Percentiles rank a stretch among this genome's conserved stretches.
phyloP scores from a whole-genome alignment of 176 grass and related monocot genomes.

The Eleusine indica region DNA sequence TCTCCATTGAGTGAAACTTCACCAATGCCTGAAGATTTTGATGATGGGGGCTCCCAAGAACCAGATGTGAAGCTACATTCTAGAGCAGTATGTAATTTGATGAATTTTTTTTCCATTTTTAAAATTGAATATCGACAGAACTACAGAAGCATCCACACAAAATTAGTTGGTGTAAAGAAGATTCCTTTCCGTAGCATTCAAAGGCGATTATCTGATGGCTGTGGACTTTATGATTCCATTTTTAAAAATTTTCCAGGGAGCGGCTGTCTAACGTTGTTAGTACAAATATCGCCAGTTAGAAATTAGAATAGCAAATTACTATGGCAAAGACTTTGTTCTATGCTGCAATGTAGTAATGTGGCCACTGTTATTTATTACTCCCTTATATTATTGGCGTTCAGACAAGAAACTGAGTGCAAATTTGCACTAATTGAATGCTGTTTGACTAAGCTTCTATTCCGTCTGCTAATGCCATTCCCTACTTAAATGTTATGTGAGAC shows the following conservation, averaged over 20 bases:
- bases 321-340: conserved; percentile 16
- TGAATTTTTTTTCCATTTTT: conserved; percentile 29
- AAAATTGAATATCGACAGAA: conserved; percentile 17
- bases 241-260: conserved; percentile 2
- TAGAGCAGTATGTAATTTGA: conserved; percentile 75
- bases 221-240: conserved; percentile 28
- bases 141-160: neutral
- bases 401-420: too few relatives aligned
- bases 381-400: too few relatives aligned
- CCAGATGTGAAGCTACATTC: conserved; percentile 86
- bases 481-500: conserved; percentile 5
- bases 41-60: conserved; percentile 69
- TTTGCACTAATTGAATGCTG: too few relatives aligned
- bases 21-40: conserved; percentile 57
- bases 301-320: conserved; percentile 29
- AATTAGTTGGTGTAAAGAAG: conserved; percentile 10
- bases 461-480: neutral
- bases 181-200: conserved; percentile 29
- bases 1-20: conserved; percentile 73
- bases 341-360: neutral
- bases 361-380: neutral
- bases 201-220: conserved; percentile 27
- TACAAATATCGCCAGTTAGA: conserved; percentile 6
- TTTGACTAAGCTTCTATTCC: conserved; percentile 6
- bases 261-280: conserved; percentile 6